phyloP scores from a whole-genome alignment of 805 yeast genomes.

The Blastobotrys parvus region DNA sequence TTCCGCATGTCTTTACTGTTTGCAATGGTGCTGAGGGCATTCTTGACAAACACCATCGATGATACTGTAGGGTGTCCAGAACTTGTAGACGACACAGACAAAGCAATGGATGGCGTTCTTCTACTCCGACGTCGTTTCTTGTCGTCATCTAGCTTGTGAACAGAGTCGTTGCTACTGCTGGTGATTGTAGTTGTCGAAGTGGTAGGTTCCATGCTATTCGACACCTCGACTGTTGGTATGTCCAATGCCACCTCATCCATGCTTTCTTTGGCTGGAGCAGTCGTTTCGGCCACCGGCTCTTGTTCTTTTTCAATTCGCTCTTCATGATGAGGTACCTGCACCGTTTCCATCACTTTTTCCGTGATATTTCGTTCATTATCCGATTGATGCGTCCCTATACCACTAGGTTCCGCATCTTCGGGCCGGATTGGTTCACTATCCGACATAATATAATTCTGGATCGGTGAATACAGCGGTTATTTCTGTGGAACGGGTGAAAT shows the following conservation, averaged over 20 bases:
- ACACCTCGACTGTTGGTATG: too few species aligned
- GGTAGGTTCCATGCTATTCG: too few species aligned
- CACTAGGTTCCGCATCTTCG: too few species aligned
- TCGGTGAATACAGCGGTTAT: too few species aligned
- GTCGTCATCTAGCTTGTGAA: not conserved
- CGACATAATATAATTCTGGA: too few species aligned
- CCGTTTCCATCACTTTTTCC: not conserved
- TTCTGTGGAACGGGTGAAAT: too few species aligned
- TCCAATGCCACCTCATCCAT: not conserved
- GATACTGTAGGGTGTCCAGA: constrained; percentile 25
- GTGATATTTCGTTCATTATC: not conserved
- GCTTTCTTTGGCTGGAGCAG: not conserved
- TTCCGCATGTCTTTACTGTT: constrained; percentile 54
- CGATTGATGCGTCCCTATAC: too few species aligned
- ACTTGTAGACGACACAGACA: constrained; percentile 18
- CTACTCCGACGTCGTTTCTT: constrained; percentile 3
- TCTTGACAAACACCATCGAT: constrained; percentile 40
- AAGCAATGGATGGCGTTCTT: constrained; percentile 21
- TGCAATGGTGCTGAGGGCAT: constrained; percentile 50
- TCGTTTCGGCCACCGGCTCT: not conserved
- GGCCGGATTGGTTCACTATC: too few species aligned
- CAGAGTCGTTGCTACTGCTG: too few species aligned
- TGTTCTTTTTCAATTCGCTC: not conserved
- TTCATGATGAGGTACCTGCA: not conserved
- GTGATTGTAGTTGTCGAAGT: too few species aligned